Percentiles rank a stretch among this genome's conserved stretches.
Evolutionary conservation across 257 asterid genomes (phyloP).

Genomic region (Cynanchum wilfordii): DNA sequence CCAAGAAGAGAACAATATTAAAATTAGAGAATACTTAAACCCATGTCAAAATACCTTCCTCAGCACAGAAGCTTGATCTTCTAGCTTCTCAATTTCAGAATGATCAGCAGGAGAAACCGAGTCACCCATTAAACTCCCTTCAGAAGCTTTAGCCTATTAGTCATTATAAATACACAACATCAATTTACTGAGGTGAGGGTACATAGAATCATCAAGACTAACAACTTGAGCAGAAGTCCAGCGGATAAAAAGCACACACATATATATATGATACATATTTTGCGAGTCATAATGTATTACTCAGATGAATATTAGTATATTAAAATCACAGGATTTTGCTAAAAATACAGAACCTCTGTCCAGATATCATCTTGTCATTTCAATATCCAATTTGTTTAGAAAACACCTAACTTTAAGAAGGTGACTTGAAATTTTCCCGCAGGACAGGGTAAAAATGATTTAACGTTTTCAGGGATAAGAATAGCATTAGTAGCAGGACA

Average conservation of each 20-base stretch:
- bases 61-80: slow-evolving; percentile 54
- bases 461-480: neutral
- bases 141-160: slow-evolving; percentile 55
- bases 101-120: slow-evolving; percentile 53
- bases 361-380: neutral
- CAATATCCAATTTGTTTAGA: neutral
- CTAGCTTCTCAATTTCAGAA: slow-evolving; percentile 65
- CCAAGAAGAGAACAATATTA: neutral
- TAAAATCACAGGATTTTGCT: neutral
- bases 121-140: slow-evolving; percentile 31
- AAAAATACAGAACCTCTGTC: neutral
- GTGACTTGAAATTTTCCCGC: neutral
- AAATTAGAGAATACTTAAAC: neutral
- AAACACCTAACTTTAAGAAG: neutral
- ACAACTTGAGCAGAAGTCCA: neutral
- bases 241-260: too few species aligned
- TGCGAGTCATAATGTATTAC: neutral
- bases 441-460: neutral
- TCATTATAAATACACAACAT: neutral
- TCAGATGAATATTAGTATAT: neutral
- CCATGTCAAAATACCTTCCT: slow-evolving; percentile 45
- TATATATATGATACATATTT: too few species aligned
- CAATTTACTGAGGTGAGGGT: neutral
- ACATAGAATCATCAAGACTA: neutral
- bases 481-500: neutral